Conservation (phyloP, 371 early-diverging fungal genomes). For the Apophysomyces elegans region DNA sequence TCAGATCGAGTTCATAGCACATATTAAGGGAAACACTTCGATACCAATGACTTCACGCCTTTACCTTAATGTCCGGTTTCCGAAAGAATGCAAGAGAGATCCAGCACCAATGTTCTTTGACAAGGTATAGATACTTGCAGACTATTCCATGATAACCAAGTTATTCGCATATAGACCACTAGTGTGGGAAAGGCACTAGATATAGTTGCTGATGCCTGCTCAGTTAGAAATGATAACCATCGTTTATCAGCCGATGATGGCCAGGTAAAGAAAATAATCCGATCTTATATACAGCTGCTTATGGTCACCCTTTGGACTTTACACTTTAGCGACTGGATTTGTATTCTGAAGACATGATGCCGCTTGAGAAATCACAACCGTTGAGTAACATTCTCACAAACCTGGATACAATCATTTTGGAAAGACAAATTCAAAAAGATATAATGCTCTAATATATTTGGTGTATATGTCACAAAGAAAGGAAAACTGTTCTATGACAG, state of each 20-base stretch:
- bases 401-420: slow-evolving; percentile 29
- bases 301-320: background rate
- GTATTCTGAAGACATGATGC: slow-evolving; percentile 25
- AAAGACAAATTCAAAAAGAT: slow-evolving; percentile 13
- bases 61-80: slow-evolving; percentile 33
- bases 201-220: slow-evolving; percentile 27
- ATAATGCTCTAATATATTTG: background rate
- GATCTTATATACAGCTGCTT: background rate
- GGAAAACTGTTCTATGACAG: too few relatives aligned
- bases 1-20: background rate
- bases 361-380: slow-evolving; percentile 20
- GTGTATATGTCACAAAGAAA: too few relatives aligned
- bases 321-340: slow-evolving; percentile 25
- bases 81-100: slow-evolving; percentile 17
- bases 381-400: slow-evolving; percentile 22
- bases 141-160: background rate
- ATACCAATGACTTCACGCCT: slow-evolving; percentile 30
- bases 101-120: slow-evolving; percentile 31
- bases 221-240: slow-evolving; percentile 33
- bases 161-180: slow-evolving; percentile 16
- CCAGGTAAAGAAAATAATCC: slow-evolving; percentile 23
- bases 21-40: slow-evolving; percentile 20
- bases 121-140: slow-evolving; percentile 22
- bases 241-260: slow-evolving; percentile 21
- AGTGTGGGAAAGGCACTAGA: slow-evolving; percentile 30